phyloP scores from a whole-genome alignment of 75 land plant genomes.

The Pinus tabuliformis region DNA sequence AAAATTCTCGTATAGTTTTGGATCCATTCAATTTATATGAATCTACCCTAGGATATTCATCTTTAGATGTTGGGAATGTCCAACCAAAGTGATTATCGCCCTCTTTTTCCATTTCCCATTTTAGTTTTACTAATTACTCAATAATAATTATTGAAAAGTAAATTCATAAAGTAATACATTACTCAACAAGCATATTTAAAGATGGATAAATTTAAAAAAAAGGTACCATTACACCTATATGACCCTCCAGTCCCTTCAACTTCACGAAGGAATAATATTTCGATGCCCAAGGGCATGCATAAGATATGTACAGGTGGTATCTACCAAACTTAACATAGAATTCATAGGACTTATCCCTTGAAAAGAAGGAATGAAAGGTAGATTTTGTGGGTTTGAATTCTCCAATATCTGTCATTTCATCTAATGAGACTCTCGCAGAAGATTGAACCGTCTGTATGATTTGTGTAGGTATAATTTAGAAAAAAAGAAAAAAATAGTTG shows the following conservation, averaged over 20 bases:
- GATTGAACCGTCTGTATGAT: no score
- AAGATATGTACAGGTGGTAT: constrained; percentile 87
- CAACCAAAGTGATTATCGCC: constrained; percentile 79
- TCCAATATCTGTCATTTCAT: constrained; percentile 31
- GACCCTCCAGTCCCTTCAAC: constrained; percentile 82
- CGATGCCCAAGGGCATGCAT: no score
- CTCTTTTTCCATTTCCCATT: constrained; percentile 72
- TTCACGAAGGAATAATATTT: no score
- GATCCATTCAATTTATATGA: constrained; percentile 67
- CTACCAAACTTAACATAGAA: constrained; percentile 69
- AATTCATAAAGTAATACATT: constrained; percentile 6
- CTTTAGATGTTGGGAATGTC: constrained; percentile 60
- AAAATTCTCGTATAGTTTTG: constrained; percentile 62
- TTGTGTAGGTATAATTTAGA: no score
- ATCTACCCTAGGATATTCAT: constrained; percentile 67
- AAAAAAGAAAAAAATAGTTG: no score
- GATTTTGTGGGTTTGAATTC: constrained; percentile 63
- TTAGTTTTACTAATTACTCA: constrained; percentile 59
- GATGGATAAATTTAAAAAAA: background rate
- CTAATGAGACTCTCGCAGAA: no score
- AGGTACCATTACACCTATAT: constrained; percentile 63
- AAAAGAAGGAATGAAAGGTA: constrained; percentile 61
- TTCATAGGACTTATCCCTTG: constrained; percentile 38
- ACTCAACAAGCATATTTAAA: background rate
- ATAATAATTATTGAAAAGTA: background rate